A percentile compares a stretch with the other conserved stretches of the same genome.
These are phyloP conservation scores for Aspergillus costaricaensis DNA, from an alignment of 2,329 filamentous ascomycete species.

Conservation along the genomic window DNA sequence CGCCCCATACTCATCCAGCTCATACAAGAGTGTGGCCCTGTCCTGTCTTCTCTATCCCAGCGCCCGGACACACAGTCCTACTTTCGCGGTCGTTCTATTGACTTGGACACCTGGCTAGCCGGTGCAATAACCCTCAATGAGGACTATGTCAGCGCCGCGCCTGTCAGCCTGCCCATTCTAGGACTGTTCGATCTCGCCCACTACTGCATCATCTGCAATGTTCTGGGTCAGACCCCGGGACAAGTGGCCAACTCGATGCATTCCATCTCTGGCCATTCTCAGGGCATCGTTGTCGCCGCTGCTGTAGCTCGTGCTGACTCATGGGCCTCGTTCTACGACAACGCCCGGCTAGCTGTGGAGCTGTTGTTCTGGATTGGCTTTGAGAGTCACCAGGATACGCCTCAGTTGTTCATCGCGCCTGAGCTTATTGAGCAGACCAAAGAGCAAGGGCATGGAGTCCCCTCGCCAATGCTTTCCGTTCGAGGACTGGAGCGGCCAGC, in stretches of 20 bases:
- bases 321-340: constrained; percentile 36
- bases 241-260: not conserved
- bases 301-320: constrained; percentile 31
- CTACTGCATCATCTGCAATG: constrained; percentile 1
- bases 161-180: constrained; percentile 43
- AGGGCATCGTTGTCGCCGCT: constrained; percentile 41
- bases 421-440: constrained; percentile 19
- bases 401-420: constrained; percentile 10
- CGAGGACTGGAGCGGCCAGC: not conserved
- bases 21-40: not conserved
- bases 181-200: constrained; percentile 32
- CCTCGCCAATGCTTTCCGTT: not conserved
- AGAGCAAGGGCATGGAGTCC: constrained; percentile 18
- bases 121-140: constrained; percentile 28
- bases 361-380: constrained; percentile 41
- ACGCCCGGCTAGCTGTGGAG: constrained; percentile 29
- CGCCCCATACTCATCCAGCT: not conserved
- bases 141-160: constrained; percentile 36
- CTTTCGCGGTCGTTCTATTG: not conserved
- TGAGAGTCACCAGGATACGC: constrained; percentile 27
- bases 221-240: not conserved
- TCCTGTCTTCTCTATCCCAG: not conserved
- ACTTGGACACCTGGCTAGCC: constrained; percentile 8
- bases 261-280: constrained; percentile 35
- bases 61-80: not conserved